Base-by-base conservation (phyloP, 2,329 filamentous ascomycete genomes). In the Raffaelea ambrosiae region DNA sequence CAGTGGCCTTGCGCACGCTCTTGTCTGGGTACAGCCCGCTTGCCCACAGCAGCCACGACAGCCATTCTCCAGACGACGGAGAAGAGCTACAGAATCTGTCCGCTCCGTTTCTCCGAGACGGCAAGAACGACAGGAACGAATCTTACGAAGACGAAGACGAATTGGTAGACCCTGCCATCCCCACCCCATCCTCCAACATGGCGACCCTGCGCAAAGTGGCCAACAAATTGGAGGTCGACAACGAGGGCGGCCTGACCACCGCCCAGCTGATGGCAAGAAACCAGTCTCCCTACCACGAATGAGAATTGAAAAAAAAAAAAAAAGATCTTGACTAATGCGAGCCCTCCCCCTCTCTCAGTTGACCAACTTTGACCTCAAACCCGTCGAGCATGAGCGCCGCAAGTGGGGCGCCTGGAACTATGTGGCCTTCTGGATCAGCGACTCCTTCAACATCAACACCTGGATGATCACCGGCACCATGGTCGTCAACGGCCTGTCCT, bases 401-500 rank as follows among this genome's bases (percentile, higher is more conserved):
- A 79, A 87, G 76, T 96, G 90, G 89, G 81, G 82, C 18, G 70
- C 84, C 26, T 88, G 85, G 80, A 95, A 95, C 65, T 95, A 89
- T 61, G 84, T 95, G 38, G 86, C 81, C 14, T 93, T 93, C 62
- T 91, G 87, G 87, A 77, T 93, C 58, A 84, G 86, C 26, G 86
- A 91, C 66, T 85, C 81, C 1, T 88, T 90, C 69, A 91, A 91
- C 63, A 88, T 93, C 61, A 93, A 91, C 65, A 93, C 88, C 2
- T 94, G 88, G 89, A 95, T 94, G 87, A 93, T 94, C 53, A 85
- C 86, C 0, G 88, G 85, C 1, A 82, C 85, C 35, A 89, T 88
- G 78, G 87, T 94, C 31, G 77, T 84, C 1, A 72, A 69, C 43
- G 87, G 88, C 13, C 72, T 94, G 20, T 87, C 86, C 8, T 95